Base-by-base conservation (phyloP, 371 early-diverging fungal species). In the Actinomortierella ambigua region DNA sequence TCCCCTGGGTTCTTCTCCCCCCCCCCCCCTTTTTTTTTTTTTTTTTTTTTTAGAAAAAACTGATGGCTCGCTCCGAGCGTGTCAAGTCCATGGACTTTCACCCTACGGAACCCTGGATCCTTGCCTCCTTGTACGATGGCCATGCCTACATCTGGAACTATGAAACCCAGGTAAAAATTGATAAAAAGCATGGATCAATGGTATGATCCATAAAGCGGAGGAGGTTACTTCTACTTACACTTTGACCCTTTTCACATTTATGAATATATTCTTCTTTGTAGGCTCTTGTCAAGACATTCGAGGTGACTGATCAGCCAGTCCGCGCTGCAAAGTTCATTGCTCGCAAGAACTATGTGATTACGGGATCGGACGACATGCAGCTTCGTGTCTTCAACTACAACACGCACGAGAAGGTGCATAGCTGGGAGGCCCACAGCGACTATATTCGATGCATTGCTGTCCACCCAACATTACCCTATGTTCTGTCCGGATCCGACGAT, bases 341-440 rank as follows among this genome's bases (percentile, higher is more conserved):
- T 34, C 88, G 99, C 60, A 99, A 99, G 85, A 94, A 93, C 69
- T 98, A 97, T 94, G 84, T 98, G 57, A 86, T 98, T 56, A 87
- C 96, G n/a, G 98, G 99, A 50, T 92, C 96, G 13, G 99, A 99
- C 67, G 99, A 99, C 79, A 94, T 98, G 83, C 93, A 96, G 65
- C 83, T 99, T 63, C 91, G 98, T 41, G 94, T 99, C 51, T 99
- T 95, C 93, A 98, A 99, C 89, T 99, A 99, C 86, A 98, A 98
- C 80, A 99, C 98, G 23, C 95, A 93, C 76, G 97, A 98, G 75
- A 95, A 97, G 68, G 94, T 98, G 13, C 87, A 91, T 34, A 87
- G 89, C 42, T 97, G 99, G 75, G 98, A 99, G 68, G 99, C 99
- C 23, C 99, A 99, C 69, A 86, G 90, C 43, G 99, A 99, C 76